A percentile compares a stretch with the other conserved stretches of the same genome.
phyloP scores from a whole-genome alignment of 768 basidiomycete species.

The Suillus brevipes region DNA sequence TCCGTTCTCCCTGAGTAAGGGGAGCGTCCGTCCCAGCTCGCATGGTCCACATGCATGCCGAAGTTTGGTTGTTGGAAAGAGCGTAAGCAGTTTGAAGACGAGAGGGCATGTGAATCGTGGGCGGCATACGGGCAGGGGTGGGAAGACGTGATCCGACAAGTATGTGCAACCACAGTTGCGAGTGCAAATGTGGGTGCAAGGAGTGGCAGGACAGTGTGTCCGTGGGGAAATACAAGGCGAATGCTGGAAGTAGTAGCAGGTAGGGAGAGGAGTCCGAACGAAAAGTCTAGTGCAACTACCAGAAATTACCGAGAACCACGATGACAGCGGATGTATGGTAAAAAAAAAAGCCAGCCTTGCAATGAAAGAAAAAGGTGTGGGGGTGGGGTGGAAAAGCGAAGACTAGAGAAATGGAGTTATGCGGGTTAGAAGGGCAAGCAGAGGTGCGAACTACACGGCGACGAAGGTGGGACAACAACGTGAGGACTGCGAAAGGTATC shows the following conservation, averaged over 20 bases:
- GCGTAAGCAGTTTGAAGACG: conserved; percentile 7
- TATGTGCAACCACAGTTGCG: conserved; percentile 17
- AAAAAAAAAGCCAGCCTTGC: conserved; percentile 19
- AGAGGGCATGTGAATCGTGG: conserved; percentile 15
- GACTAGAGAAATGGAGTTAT: conserved; percentile 25
- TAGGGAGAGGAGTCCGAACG: conserved; percentile 19
- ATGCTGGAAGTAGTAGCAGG: conserved; percentile 22
- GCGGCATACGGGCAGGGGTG: conserved; percentile 17
- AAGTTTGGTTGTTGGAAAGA: conserved; percentile 14
- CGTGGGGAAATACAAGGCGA: conserved; percentile 13
- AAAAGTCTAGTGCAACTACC: conserved; percentile 21
- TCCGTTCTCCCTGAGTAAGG: conserved; percentile 22
- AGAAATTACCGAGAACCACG: conserved; percentile 28
- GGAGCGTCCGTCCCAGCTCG: conserved; percentile 24
- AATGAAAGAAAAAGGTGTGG: conserved; percentile 24
- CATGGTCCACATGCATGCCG: conserved; percentile 24
- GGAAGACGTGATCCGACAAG: conserved; percentile 22
- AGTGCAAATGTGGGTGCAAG: conserved; percentile 32
- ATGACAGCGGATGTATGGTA: conserved; percentile 22
- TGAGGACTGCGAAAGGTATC: conserved; percentile 32
- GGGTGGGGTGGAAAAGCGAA: conserved; percentile 19
- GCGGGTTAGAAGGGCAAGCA: conserved; percentile 35
- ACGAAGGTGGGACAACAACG: conserved; percentile 31
- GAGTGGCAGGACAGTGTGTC: conserved; percentile 23
- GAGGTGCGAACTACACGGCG: conserved; percentile 30